A percentile compares a stretch with the other conserved stretches of the same genome.
Evolutionary conservation across 2,329 filamentous ascomycete species (phyloP).

Genomic region (Phyllosticta capitalensis): DNA sequence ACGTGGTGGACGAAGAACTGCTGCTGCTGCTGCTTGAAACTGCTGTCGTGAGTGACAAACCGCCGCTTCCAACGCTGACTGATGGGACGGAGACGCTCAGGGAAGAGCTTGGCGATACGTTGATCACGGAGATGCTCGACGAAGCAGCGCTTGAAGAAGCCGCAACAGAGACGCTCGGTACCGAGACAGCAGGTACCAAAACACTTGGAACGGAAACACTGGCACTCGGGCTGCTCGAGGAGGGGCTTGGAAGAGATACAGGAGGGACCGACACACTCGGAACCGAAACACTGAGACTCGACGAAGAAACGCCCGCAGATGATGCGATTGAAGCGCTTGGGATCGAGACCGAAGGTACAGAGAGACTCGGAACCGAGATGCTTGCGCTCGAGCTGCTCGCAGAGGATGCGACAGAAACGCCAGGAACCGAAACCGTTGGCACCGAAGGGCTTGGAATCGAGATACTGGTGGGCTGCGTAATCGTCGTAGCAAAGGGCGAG

Average conservation of each 20-base stretch:
- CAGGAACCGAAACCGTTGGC: not conserved
- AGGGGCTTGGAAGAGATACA: not conserved
- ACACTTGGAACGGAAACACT: no score
- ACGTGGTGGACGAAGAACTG: not conserved
- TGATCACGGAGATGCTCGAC: not conserved
- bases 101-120: not conserved
- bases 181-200: not conserved
- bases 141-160: not conserved
- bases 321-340: no score
- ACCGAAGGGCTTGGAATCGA: not conserved
- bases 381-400: not conserved
- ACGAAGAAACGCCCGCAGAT: no score
- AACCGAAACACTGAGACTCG: not conserved
- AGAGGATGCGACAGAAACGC: not conserved
- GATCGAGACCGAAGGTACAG: not conserved
- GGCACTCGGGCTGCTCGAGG: not conserved
- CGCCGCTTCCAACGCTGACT: not conserved
- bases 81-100: not conserved
- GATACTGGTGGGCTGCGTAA: not conserved
- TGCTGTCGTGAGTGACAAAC: not conserved
- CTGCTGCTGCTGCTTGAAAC: not conserved
- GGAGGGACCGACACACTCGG: not conserved
- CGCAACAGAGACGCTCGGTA: not conserved
- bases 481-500: not conserved
- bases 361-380: not conserved